phyloP scores from a whole-genome alignment of 1,284 basidiomycete genomes.

The Pseudozyma flocculosa region DNA sequence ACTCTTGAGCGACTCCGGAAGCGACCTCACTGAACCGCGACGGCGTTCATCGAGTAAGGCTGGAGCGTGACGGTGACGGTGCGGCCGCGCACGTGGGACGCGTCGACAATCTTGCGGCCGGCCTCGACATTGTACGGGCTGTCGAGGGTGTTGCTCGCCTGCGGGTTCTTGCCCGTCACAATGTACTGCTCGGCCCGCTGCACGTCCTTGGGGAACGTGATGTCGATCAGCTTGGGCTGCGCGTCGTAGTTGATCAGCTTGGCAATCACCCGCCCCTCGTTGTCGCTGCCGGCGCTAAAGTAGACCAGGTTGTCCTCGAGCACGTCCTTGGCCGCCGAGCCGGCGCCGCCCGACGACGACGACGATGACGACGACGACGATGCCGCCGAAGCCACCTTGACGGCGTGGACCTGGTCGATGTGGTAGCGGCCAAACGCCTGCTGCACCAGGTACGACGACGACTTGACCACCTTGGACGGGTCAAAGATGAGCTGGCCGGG shows the following conservation, averaged over 20 bases:
- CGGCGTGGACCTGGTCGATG: slow-evolving; percentile 19
- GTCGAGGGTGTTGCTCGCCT: slow-evolving; percentile 29
- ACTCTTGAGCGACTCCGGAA: too few relatives aligned
- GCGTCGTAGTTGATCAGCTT: slow-evolving; percentile 40
- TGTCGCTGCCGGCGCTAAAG: slow-evolving; percentile 20
- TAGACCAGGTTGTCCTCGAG: slow-evolving; percentile 22
- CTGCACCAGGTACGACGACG: slow-evolving; percentile 70
- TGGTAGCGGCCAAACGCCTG: slow-evolving; percentile 59
- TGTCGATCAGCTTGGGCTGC: neutral
- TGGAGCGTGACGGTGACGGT: neutral
- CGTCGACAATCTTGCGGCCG: neutral
- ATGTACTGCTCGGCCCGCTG: slow-evolving; percentile 1
- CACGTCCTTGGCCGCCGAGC: too few relatives aligned
- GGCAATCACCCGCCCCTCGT: slow-evolving; percentile 13
- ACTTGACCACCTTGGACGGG: slow-evolving; percentile 54
- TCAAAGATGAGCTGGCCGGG: slow-evolving; percentile 70
- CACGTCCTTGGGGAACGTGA: neutral
- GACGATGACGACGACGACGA: too few relatives aligned
- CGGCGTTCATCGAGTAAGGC: neutral
- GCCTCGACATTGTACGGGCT: slow-evolving; percentile 1
- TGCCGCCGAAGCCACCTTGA: slow-evolving; percentile 1
- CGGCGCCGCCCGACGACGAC: too few relatives aligned
- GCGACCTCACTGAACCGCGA: neutral
- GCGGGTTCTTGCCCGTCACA: slow-evolving; percentile 19
- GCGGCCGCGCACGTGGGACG: neutral